Base-by-base conservation (phyloP, 768 basidiomycete genomes). In the Collybiopsis luxurians region DNA sequence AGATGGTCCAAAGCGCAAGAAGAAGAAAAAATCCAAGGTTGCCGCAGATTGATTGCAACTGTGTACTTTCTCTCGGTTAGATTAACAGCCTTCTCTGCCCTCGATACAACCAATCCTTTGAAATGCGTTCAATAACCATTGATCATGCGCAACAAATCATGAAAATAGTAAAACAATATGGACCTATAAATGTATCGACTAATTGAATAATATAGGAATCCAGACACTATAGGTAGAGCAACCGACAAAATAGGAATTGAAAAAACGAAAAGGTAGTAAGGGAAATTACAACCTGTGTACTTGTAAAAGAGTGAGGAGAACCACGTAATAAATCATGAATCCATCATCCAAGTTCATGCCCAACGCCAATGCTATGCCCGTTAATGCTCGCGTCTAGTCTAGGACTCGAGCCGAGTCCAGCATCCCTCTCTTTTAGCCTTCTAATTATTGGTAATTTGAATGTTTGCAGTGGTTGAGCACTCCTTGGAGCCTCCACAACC, bases 381-480 rank as follows among this genome's bases (percentile, higher is more conserved):
- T n/a, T 30, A 49, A 13, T 34, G 30, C 21, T 34, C n/a, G n/a
- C 26, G 12, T 47, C 45, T 47, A 12, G 19, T 21, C 48, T 55
- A n/a, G n/a, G n/a, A n/a, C n/a, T n/a, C 56, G 13, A 55, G 15
- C 39, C 58, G 38, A 15, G 50, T 26, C 12, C 46, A 26, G 13
- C 19, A 26, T 55, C 57, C 43, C 56, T 55, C 10, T 55, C 61
- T 11, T 46, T 61, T 24, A 50, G 36, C 2, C 59, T 55, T 10
- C 59, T 57, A 28, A 60, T 55, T 0, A 55, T 44, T 23, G 77
- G 69, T 36, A 80, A 60, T 56, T 71, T 75, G 61, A 82, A 83
- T 34, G 74, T 71, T 59, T 78, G 81, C 34, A 74, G 74, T 21
- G 80, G 78, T 55, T 78, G 72, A 26, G 84, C 83, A 62, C 83